These are phyloP conservation scores for Aureobasidium pullulans DNA, from an alignment of 2,329 filamentous ascomycete genomes.

Conservation along the genomic window DNA sequence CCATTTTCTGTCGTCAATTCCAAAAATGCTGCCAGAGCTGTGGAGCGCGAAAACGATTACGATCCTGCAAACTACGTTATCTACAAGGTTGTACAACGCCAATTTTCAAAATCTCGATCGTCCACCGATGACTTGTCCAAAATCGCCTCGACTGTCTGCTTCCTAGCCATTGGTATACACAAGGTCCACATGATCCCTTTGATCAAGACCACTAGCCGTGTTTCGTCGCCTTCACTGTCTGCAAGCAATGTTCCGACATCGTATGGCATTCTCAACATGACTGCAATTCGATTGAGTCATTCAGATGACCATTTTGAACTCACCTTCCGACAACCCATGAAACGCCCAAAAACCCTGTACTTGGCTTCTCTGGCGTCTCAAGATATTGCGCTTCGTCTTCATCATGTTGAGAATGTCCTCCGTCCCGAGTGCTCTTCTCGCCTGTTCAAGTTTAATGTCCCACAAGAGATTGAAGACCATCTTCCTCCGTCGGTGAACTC, in stretches of 20 bases:
- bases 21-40: constrained; percentile 53
- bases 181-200: constrained; percentile 63
- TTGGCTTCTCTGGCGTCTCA: constrained; percentile 57
- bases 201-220: constrained; percentile 47
- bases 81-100: constrained; percentile 60
- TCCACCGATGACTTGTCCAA: constrained; percentile 62
- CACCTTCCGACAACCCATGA: constrained; percentile 51
- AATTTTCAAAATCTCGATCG: constrained; percentile 48
- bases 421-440: constrained; percentile 59
- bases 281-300: constrained; percentile 51
- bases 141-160: constrained; percentile 56
- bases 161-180: constrained; percentile 61
- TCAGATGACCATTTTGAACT: constrained; percentile 61
- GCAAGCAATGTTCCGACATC: constrained; percentile 28
- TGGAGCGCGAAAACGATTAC: constrained; percentile 62
- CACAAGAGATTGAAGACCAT: constrained; percentile 47
- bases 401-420: constrained; percentile 54
- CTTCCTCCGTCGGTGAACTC: constrained; percentile 40
- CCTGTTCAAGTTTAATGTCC: constrained; percentile 56
- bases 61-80: constrained; percentile 60
- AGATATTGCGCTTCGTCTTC: constrained; percentile 57
- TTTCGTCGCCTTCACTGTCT: constrained; percentile 46
- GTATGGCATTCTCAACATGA: constrained; percentile 57
- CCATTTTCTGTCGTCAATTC: constrained; percentile 53
- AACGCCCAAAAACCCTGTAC: constrained; percentile 48